Percentiles rank a stretch among this genome's conserved stretches.
phyloP scores from a whole-genome alignment of 768 basidiomycete genomes.

The Trametes cubensis region DNA sequence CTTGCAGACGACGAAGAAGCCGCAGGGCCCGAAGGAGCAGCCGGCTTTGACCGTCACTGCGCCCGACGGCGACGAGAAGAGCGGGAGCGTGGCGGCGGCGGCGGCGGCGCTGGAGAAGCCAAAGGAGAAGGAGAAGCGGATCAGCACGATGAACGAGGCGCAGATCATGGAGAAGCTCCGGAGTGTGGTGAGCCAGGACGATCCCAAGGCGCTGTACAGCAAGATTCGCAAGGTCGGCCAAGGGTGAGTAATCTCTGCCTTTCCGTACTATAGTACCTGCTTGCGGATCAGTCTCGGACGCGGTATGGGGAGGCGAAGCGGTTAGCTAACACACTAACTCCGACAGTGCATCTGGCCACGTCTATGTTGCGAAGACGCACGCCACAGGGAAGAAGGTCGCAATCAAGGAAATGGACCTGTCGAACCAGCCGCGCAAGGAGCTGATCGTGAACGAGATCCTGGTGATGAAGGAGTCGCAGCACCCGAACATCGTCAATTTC shows the following conservation, averaged over 20 bases:
- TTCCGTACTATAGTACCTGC: not conserved
- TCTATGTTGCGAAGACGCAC: conserved; percentile 94
- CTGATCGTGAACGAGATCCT: conserved; percentile 97
- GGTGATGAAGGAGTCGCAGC: conserved; percentile 98
- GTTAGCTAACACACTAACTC: not conserved
- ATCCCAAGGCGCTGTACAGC: conserved; percentile 87
- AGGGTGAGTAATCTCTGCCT: conserved; percentile 61
- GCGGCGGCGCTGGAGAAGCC: conserved; percentile 65
- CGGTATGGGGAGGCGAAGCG: not conserved
- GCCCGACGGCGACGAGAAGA: conserved; percentile 48
- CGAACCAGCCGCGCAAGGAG: conserved; percentile 95
- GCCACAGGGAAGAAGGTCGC: conserved; percentile 86
- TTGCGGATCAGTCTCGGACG: not conserved
- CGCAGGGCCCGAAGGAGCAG: conserved; percentile 27
- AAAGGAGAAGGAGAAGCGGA: conserved; percentile 78
- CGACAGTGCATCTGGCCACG: conserved; percentile 90
- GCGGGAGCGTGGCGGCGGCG: conserved; percentile 65
- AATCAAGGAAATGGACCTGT: conserved; percentile 98
- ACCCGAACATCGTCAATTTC: conserved; percentile 97
- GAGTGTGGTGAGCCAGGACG: conserved; percentile 82
- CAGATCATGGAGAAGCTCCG: conserved; percentile 98
- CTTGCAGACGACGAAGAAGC: conserved; percentile 77
- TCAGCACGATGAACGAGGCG: conserved; percentile 94
- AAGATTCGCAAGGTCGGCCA: conserved; percentile 99
- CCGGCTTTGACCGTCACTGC: conserved; percentile 54